These are phyloP conservation scores for Ophiostoma ips DNA, from an alignment of 2,329 filamentous ascomycete species.

Conservation along the genomic window DNA sequence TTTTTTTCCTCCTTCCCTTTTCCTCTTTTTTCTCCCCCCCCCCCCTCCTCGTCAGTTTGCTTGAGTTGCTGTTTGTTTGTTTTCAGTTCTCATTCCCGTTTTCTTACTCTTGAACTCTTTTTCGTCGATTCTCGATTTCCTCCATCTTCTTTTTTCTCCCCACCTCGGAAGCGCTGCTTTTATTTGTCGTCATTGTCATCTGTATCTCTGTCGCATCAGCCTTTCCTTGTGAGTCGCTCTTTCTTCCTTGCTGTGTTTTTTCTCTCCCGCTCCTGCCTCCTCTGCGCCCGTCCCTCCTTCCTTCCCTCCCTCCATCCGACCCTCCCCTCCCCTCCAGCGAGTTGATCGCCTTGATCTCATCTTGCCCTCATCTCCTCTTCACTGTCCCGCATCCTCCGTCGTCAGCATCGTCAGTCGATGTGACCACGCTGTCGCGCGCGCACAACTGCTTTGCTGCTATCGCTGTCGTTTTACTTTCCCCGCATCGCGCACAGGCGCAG, in stretches of 20 bases:
- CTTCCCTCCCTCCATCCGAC: not conserved
- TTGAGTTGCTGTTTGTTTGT: constrained; percentile 1
- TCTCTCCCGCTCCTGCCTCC: too few species aligned
- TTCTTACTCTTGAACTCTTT: not conserved
- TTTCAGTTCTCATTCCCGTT: not conserved
- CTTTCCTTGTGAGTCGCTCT: constrained; percentile 2
- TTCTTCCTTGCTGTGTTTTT: not conserved
- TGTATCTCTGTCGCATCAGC: constrained; percentile 1
- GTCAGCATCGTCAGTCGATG: not conserved
- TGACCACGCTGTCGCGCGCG: not conserved
- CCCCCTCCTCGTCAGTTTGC: not conserved
- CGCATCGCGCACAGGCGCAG: not conserved
- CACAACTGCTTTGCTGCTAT: not conserved
- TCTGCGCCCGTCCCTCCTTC: not conserved
- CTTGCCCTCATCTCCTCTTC: not conserved
- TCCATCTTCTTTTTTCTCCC: not conserved
- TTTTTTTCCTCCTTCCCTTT: not conserved
- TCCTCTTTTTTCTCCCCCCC: not conserved
- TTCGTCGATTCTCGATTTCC: not conserved
- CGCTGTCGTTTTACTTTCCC: not conserved
- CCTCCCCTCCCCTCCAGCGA: too few species aligned
- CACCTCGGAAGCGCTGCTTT: constrained; percentile 1
- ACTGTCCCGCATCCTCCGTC: not conserved
- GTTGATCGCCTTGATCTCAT: too few species aligned
- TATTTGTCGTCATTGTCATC: constrained; percentile 3